Percentiles rank a stretch among this genome's conserved stretches.
phyloP scores from a whole-genome alignment of 371 early-diverging fungal genomes.

The Mucor mucedo region DNA sequence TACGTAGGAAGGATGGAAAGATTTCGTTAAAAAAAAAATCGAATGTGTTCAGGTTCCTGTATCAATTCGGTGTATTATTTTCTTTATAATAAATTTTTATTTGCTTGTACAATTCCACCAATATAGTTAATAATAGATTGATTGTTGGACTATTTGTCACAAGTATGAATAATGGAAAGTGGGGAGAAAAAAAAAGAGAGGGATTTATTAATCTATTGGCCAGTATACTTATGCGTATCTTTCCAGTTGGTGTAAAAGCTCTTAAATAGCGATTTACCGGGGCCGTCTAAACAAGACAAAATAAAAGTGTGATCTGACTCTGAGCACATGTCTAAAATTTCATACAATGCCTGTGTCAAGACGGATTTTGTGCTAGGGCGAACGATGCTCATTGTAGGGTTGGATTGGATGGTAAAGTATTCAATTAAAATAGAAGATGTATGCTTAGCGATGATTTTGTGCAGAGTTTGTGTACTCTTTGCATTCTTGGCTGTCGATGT shows the following conservation, averaged over 20 bases:
- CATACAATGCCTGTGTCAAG: conserved; percentile 67
- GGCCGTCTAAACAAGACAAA: conserved; percentile 63
- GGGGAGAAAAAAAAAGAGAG: background rate
- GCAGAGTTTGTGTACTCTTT: conserved; percentile 25
- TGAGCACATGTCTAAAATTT: conserved; percentile 72
- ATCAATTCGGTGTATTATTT: too few relatives aligned
- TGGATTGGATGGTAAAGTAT: conserved; percentile 69
- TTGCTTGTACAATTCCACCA: too few relatives aligned
- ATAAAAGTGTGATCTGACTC: conserved; percentile 72
- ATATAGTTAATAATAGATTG: too few relatives aligned
- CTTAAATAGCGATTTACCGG: conserved; percentile 64
- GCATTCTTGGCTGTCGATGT: conserved; percentile 15
- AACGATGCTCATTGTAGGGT: conserved; percentile 58
- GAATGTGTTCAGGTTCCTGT: too few relatives aligned
- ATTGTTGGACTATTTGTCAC: too few relatives aligned
- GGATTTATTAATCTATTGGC: conserved; percentile 45
- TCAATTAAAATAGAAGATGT: conserved; percentile 70
- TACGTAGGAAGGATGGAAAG: conserved; percentile 2
- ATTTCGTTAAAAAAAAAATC: background rate
- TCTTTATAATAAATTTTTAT: too few relatives aligned
- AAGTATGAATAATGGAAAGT: background rate
- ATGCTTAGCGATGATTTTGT: conserved; percentile 67
- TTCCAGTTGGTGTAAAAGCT: conserved; percentile 61
- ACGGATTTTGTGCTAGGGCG: conserved; percentile 55
- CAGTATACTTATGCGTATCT: conserved; percentile 66